Percentiles rank a stretch among this genome's conserved stretches.
Conservation (phyloP, 1,139 yeast species). For the Scheffersomyces illinoinensis region DNA sequence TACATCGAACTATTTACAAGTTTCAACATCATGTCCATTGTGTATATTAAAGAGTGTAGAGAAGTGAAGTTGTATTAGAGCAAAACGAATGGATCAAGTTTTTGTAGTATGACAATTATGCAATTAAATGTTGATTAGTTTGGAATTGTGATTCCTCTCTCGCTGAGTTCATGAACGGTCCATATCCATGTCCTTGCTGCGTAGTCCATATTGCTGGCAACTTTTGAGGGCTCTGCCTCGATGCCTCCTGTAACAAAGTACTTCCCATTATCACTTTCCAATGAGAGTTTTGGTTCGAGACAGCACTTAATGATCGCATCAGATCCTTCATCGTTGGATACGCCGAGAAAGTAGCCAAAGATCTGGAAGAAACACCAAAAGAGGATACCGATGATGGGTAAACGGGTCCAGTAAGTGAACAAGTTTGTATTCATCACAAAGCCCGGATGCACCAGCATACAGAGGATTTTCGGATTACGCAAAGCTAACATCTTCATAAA, state of each 20-base stretch:
- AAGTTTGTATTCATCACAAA: slow-evolving; percentile 77
- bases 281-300: slow-evolving; percentile 50
- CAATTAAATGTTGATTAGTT: slow-evolving; percentile 2
- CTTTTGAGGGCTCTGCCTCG: slow-evolving; percentile 52
- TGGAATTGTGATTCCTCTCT: slow-evolving; percentile 37
- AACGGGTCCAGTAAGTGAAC: slow-evolving; percentile 71
- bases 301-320: slow-evolving; percentile 67
- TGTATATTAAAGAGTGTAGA: slow-evolving; percentile 1
- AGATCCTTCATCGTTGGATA: slow-evolving; percentile 70
- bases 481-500: slow-evolving; percentile 65
- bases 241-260: slow-evolving; percentile 64
- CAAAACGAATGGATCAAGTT: not conserved
- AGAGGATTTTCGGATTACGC: slow-evolving; percentile 64
- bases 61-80: slow-evolving; percentile 1
- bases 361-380: slow-evolving; percentile 71
- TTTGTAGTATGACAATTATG: not conserved
- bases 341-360: slow-evolving; percentile 70
- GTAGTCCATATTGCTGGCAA: slow-evolving; percentile 60
- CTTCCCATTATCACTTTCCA: slow-evolving; percentile 65
- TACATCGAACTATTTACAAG: not conserved
- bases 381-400: slow-evolving; percentile 72
- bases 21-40: not conserved
- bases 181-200: slow-evolving; percentile 83
- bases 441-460: slow-evolving; percentile 82
- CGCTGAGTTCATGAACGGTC: slow-evolving; percentile 65